These are phyloP conservation scores for Bruguiera parviflora DNA, from an alignment of 345 rosid species.

Conservation along the genomic window DNA sequence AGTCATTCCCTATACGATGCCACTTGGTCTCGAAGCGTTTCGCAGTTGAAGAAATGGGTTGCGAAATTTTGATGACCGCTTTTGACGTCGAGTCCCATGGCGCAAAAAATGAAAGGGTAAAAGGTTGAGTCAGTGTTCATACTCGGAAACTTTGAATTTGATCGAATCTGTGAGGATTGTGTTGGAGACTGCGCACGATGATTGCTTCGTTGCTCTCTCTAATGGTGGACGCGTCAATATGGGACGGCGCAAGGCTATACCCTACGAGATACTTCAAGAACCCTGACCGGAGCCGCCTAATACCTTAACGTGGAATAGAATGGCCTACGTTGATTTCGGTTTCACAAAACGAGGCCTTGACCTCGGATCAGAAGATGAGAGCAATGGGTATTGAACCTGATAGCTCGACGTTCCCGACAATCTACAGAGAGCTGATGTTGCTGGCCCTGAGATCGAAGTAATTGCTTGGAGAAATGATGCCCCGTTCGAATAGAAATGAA, in stretches of 20 bases:
- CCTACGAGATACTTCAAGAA: slow-evolving; percentile 55
- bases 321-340: slow-evolving; percentile 22
- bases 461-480: slow-evolving; percentile 7
- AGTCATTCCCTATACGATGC: slow-evolving; percentile 7
- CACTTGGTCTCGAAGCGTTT: slow-evolving; percentile 37
- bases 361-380: slow-evolving; percentile 22
- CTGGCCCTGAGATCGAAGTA: not conserved
- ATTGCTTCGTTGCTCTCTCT: slow-evolving; percentile 67
- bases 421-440: slow-evolving; percentile 18
- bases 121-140: slow-evolving; percentile 52
- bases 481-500: slow-evolving; percentile 30
- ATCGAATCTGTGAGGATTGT: slow-evolving; percentile 81
- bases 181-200: slow-evolving; percentile 69
- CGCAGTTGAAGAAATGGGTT: slow-evolving; percentile 57
- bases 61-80: slow-evolving; percentile 41
- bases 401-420: slow-evolving; percentile 30
- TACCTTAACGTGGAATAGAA: slow-evolving; percentile 26
- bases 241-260: slow-evolving; percentile 85
- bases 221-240: slow-evolving; percentile 80
- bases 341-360: slow-evolving; percentile 11
- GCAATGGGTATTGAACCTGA: slow-evolving; percentile 22
- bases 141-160: slow-evolving; percentile 68
- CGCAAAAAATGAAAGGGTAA: slow-evolving; percentile 26
- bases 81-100: slow-evolving; percentile 56
- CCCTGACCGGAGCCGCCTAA: slow-evolving; percentile 33